Percentiles rank a stretch among this genome's conserved stretches.
Evolutionary conservation across 805 yeast genomes (phyloP).

Genomic region (Hanseniaspora jakobsenii): DNA sequence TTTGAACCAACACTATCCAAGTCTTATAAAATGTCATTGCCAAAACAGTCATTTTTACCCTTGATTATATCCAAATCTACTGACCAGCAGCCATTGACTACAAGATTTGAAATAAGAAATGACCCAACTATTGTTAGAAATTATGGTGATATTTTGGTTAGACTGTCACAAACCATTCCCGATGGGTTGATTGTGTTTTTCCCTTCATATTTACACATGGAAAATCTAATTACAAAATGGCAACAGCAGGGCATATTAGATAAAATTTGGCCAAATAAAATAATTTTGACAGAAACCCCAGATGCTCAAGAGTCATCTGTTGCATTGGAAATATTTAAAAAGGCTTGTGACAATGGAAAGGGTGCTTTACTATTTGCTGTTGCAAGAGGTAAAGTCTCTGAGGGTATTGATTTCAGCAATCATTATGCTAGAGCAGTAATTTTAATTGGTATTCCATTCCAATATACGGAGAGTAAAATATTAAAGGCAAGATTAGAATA

Average conservation of each 20-base stretch:
- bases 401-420: conserved; percentile 98
- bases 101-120: conserved; percentile 90
- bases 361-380: conserved; percentile 94
- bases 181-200: conserved; percentile 97
- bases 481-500: conserved; percentile 90
- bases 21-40: conserved; percentile 90
- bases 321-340: conserved; percentile 88
- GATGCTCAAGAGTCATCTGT: conserved; percentile 97
- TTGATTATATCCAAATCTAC: conserved; percentile 95
- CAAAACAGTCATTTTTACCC: conserved; percentile 84
- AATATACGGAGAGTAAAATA: conserved; percentile 93
- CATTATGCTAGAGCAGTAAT: conserved; percentile 95
- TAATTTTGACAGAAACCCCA: conserved; percentile 93
- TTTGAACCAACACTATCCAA: conserved; percentile 89
- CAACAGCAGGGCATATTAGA: conserved; percentile 96
- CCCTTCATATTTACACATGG: conserved; percentile 96
- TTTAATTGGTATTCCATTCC: conserved; percentile 99
- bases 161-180: conserved; percentile 89
- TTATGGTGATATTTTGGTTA: conserved; percentile 84
- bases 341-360: conserved; percentile 93
- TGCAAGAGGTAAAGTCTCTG: conserved; percentile 97
- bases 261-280: conserved; percentile 95
- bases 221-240: conserved; percentile 96
- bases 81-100: conserved; percentile 93
- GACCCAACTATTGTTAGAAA: conserved; percentile 97